Percentiles rank a stretch among this genome's conserved stretches.
Evolutionary conservation across 495 filamentous ascomycete species (phyloP).

Genomic region (Aspergillus nanangensis): DNA sequence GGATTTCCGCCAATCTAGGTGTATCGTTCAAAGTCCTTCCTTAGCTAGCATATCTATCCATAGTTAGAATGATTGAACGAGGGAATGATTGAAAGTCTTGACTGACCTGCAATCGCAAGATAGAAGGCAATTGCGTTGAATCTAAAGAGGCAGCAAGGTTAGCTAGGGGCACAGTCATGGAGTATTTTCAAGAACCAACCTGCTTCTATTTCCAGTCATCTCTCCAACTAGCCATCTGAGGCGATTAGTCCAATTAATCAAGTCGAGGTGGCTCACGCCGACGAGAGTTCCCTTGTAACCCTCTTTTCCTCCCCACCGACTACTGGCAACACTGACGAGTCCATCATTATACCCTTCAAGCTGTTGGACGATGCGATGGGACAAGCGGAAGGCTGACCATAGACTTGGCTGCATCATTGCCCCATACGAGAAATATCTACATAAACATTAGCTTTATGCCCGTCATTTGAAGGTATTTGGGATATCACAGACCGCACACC

Average conservation of each 20-base stretch:
- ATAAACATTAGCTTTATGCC: conserved; percentile 14
- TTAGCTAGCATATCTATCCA: conserved; percentile 33
- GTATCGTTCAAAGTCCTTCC: conserved; percentile 34
- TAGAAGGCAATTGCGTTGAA: conserved; percentile 98
- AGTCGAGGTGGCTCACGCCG: conserved; percentile 81
- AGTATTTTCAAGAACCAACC: conserved; percentile 48
- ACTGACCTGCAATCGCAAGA: conserved; percentile 73
- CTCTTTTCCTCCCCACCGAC: conserved; percentile 68
- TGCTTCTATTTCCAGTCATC: conserved; percentile 62
- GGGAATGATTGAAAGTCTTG: not conserved
- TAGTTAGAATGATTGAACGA: not conserved
- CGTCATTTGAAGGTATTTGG: not conserved
- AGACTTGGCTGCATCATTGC: conserved; percentile 62
- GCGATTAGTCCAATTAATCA: conserved; percentile 95
- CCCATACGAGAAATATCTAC: conserved; percentile 85
- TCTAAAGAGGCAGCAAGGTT: conserved; percentile 34
- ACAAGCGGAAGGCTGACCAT: conserved; percentile 70
- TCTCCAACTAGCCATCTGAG: conserved; percentile 66
- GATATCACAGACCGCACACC: conserved; percentile 50
- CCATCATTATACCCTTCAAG: conserved; percentile 88
- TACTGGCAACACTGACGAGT: conserved; percentile 82
- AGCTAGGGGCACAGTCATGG: conserved; percentile 1
- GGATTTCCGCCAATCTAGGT: too few species aligned
- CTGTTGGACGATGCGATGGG: conserved; percentile 64
- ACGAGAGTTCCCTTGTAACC: conserved; percentile 86